Percentiles rank a stretch among this genome's conserved stretches.
Conservation (phyloP, 306 rosid genomes). For the Castanea sativa region DNA sequence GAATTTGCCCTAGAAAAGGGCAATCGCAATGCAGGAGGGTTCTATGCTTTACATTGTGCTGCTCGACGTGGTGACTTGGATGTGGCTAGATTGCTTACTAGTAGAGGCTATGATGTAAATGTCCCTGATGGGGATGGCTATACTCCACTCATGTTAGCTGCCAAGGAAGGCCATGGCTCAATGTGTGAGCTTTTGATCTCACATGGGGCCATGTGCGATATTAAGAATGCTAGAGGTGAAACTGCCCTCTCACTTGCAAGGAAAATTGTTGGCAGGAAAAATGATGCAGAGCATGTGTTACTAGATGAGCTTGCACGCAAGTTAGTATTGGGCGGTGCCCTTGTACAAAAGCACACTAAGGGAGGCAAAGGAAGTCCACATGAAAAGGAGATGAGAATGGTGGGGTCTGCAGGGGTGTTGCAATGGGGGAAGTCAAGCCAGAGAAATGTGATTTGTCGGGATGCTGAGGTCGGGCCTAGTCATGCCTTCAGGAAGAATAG, state of each 20-base stretch:
- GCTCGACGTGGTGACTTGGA: constrained; percentile 82
- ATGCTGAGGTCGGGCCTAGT: constrained; percentile 69
- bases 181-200: constrained; percentile 67
- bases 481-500: constrained; percentile 50
- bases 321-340: constrained; percentile 50
- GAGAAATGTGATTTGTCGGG: constrained; percentile 70
- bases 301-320: constrained; percentile 67
- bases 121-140: constrained; percentile 70
- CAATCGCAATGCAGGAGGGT: constrained; percentile 57
- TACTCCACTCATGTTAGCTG: constrained; percentile 92
- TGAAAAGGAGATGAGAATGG: constrained; percentile 62
- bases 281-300: constrained; percentile 55
- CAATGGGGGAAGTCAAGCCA: constrained; percentile 71
- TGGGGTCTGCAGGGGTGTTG: constrained; percentile 48
- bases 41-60: constrained; percentile 85
- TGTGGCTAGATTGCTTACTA: constrained; percentile 65
- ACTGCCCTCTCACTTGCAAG: constrained; percentile 69
- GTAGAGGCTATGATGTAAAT: constrained; percentile 79
- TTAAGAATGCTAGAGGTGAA: constrained; percentile 62
- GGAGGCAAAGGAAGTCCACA: constrained; percentile 78
- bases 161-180: constrained; percentile 76
- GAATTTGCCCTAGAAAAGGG: constrained; percentile 87
- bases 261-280: constrained; percentile 33
- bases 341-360: constrained; percentile 75
- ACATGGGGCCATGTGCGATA: constrained; percentile 52